These are phyloP conservation scores for Candida sp. DNA, from an alignment of 1,139 yeast genomes.

Conservation along the genomic window DNA sequence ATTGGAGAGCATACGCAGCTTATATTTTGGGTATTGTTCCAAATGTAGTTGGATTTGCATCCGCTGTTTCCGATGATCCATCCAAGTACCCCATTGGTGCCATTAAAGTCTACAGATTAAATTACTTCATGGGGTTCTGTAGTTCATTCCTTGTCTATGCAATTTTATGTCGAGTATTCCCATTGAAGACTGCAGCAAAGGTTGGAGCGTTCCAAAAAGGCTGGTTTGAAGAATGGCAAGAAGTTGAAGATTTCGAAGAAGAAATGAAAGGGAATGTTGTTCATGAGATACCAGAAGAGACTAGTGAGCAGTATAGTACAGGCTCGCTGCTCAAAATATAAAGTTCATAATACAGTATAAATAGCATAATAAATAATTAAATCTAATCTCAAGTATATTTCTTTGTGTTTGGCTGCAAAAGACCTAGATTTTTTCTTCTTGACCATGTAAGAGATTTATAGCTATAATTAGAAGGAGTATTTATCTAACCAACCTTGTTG, in stretches of 20 bases:
- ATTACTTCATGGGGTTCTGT: constrained; percentile 73
- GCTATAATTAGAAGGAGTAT: too few species aligned
- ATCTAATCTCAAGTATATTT: too few species aligned
- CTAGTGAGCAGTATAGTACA: too few species aligned
- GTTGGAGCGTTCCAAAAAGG: constrained; percentile 49
- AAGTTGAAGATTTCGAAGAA: constrained; percentile 63
- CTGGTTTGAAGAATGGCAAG: constrained; percentile 61
- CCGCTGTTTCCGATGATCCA: too few species aligned
- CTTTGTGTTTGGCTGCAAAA: too few species aligned
- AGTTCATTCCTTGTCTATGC: constrained; percentile 52
- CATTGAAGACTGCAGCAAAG: constrained; percentile 58
- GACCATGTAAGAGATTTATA: too few species aligned
- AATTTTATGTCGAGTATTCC: constrained; percentile 48
- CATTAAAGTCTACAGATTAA: constrained; percentile 63
- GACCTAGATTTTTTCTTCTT: too few species aligned
- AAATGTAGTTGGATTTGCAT: constrained; percentile 85
- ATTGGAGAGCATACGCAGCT: constrained; percentile 79
- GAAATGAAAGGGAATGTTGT: too few species aligned
- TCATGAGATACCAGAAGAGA: too few species aligned
- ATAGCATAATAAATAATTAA: too few species aligned
- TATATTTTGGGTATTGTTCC: constrained; percentile 75
- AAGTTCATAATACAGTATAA: not conserved
- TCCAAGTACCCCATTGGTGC: constrained; percentile 90
- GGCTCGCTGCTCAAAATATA: too few species aligned
- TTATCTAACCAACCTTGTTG: too few species aligned